Conservation (phyloP, 129 eudicot genomes). For the Flaveria sonorensis region DNA sequence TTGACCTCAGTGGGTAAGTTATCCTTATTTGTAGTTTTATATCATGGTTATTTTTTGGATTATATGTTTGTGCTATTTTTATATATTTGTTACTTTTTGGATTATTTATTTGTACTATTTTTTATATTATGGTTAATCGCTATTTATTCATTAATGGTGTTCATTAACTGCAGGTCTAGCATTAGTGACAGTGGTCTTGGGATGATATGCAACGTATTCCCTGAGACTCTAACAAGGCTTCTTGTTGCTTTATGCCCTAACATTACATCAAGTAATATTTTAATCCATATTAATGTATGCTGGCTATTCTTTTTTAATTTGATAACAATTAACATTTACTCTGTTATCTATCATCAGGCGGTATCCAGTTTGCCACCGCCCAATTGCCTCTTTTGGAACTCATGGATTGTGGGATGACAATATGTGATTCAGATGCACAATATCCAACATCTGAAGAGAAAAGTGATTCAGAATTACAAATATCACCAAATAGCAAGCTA, state of each 20-base stretch:
- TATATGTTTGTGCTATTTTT: background rate
- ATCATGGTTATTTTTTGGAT: background rate
- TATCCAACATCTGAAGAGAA: conserved; percentile 34
- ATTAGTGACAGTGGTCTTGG: conserved; percentile 97
- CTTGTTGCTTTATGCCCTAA: conserved; percentile 92
- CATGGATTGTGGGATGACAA: conserved; percentile 97
- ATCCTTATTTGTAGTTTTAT: background rate
- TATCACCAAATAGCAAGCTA: conserved; percentile 57
- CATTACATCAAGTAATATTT: conserved; percentile 80
- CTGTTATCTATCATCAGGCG: conserved; percentile 51
- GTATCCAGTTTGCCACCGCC: conserved; percentile 96
- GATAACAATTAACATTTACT: conserved; percentile 13
- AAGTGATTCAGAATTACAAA: conserved; percentile 37
- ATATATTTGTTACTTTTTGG: background rate
- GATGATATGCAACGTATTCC: conserved; percentile 93
- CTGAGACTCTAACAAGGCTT: conserved; percentile 71
- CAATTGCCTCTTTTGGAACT: conserved; percentile 90
- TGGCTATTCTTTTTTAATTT: background rate
- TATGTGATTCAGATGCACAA: conserved; percentile 61
- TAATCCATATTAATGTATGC: background rate
- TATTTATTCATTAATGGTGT: conserved; percentile 12
- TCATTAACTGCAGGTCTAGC: conserved; percentile 68
- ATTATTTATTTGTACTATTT: background rate
- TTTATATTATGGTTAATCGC: background rate
- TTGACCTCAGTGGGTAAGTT: conserved; percentile 96